A percentile compares a stretch with the other conserved stretches of the same genome.
phyloP scores from a whole-genome alignment of 2,329 filamentous ascomycete genomes.

The Paecilomyces formosus region DNA sequence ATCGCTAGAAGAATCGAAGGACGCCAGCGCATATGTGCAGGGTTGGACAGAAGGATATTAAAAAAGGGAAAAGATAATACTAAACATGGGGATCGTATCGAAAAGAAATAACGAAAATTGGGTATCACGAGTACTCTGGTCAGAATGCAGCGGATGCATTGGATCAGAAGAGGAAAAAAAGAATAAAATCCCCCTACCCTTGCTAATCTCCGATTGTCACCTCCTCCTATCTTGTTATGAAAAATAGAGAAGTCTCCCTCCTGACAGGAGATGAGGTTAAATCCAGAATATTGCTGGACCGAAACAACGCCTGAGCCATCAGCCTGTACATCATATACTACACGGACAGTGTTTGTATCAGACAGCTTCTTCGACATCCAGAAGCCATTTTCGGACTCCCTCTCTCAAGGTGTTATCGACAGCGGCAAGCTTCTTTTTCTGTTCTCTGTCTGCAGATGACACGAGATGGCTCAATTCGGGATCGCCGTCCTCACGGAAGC shows the following conservation, averaged over 20 bases:
- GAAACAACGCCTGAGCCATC: background rate
- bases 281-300: background rate
- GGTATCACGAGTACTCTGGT: constrained; percentile 15
- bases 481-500: constrained; percentile 33
- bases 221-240: background rate
- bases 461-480: constrained; percentile 18
- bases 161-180: constrained; percentile 2
- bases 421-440: constrained; percentile 22
- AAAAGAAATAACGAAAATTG: constrained; percentile 6
- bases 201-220: background rate
- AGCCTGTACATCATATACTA: background rate
- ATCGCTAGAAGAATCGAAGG: background rate
- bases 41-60: background rate
- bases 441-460: constrained; percentile 21
- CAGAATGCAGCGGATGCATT: constrained; percentile 2
- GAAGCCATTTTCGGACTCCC: constrained; percentile 50
- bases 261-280: background rate
- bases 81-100: background rate
- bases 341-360: constrained; percentile 6
- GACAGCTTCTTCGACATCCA: constrained; percentile 41
- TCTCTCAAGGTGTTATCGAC: constrained; percentile 48
- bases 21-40: background rate
- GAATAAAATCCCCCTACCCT: constrained; percentile 4
- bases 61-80: background rate
- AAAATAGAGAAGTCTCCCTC: no score